These are phyloP conservation scores for Colletotrichum melonis DNA, from an alignment of 2,329 filamentous ascomycete genomes.

Conservation along the genomic window DNA sequence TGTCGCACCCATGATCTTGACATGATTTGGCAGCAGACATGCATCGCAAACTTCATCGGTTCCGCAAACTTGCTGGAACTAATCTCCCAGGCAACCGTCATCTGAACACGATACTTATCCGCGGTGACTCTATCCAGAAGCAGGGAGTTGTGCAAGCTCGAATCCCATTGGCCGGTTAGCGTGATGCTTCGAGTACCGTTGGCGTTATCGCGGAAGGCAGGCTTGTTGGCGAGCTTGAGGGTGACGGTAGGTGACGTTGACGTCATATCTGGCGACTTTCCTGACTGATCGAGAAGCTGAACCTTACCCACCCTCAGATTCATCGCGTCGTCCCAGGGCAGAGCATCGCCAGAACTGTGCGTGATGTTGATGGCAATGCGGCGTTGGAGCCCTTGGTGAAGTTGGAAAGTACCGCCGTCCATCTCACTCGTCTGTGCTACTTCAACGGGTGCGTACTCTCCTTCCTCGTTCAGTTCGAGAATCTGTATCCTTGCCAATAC, in stretches of 20 bases:
- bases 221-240: constrained; percentile 81
- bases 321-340: constrained; percentile 89
- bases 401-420: constrained; percentile 91
- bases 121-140: constrained; percentile 92
- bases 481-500: constrained; percentile 89
- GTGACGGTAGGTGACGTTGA: constrained; percentile 78
- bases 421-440: constrained; percentile 87
- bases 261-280: constrained; percentile 85
- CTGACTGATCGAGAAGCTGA: constrained; percentile 84
- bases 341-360: constrained; percentile 86
- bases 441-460: constrained; percentile 92
- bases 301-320: constrained; percentile 83
- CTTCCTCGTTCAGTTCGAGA: constrained; percentile 89
- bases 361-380: constrained; percentile 89
- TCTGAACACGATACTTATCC: constrained; percentile 92
- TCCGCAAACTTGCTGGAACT: constrained; percentile 85
- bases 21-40: constrained; percentile 84
- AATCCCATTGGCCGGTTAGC: constrained; percentile 95
- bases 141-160: constrained; percentile 90
- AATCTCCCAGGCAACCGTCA: constrained; percentile 88
- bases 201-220: constrained; percentile 84
- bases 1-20: constrained; percentile 87
- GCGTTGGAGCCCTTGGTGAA: constrained; percentile 94
- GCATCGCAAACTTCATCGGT: constrained; percentile 87
- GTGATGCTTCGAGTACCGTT: constrained; percentile 92